Evolutionary conservation across 2,329 filamentous ascomycete genomes (phyloP), one percentile per base, ranked within the genome.

Genomic region (Calonectria fujianensis): DNA sequence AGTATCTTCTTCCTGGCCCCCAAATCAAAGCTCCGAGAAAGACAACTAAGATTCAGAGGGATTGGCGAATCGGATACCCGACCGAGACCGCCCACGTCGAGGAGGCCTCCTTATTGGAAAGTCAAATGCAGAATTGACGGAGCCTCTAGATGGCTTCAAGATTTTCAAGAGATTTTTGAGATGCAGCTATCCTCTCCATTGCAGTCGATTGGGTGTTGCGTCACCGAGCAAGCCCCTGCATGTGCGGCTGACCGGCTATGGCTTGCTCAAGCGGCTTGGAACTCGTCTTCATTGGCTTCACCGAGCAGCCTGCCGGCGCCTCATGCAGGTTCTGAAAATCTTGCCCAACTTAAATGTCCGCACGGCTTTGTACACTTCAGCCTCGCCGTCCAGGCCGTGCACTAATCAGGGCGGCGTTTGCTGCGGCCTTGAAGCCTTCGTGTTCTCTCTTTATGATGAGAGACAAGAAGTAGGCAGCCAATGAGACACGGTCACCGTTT

Each of bases 231-330:
- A 57, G 29, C 52, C 52, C 29, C 54, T 59, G 54, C 54, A 59
- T 59, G n/a, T 59, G 54, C 54, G 54, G 54, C 54, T 59, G 54
- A 59, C 18, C 41, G 20, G 18, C 7, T 18, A 31, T 57, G 31
- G 31, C 52, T 35, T n/a, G n/a, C 31, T n/a, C 16, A 14, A 9
- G 32, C 54, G 32, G 32, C 32, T n/a, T 24, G 3, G 8, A 35
- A 11, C 11, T 4, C 32, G 9, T 9, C n/a, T 24, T 31, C 6
- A 39, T 59, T 59, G 54, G 54, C 52, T 20, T 59, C 20, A 13
- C 4, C 16, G 16, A 27, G 54, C 54, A 20, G 20, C 18, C 20
- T 18, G 32, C n/a, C 32, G 4, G n/a, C 10, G 7, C 32, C 3
- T 13, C 9, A 59, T 59, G 54, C 54, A 59, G 32, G 10, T 27